phyloP scores from a whole-genome alignment of 345 rosid species.

The Gossypium thurberi region DNA sequence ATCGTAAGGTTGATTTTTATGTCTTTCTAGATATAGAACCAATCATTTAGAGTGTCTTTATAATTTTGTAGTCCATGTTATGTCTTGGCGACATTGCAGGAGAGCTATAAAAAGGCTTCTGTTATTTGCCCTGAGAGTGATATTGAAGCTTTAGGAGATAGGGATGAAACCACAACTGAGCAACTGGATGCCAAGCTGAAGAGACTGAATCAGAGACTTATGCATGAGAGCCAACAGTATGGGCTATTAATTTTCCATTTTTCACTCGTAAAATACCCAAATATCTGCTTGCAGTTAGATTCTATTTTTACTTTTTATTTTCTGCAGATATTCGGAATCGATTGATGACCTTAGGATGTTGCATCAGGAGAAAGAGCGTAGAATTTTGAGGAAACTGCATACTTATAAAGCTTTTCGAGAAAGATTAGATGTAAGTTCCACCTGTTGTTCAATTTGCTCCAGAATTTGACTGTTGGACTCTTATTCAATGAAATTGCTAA shows the following conservation, averaged over 20 bases:
- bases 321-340: constrained; percentile 75
- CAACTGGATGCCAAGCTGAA: constrained; percentile 68
- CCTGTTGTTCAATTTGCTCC: neutral
- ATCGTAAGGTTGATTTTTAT: constrained; percentile 44
- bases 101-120: constrained; percentile 77
- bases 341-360: constrained; percentile 74
- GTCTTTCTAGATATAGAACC: neutral
- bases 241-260: constrained; percentile 9
- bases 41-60: constrained; percentile 1
- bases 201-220: constrained; percentile 63
- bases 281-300: neutral
- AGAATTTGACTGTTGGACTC: neutral
- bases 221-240: constrained; percentile 69
- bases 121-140: constrained; percentile 88
- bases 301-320: constrained; percentile 8
- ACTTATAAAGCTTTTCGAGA: constrained; percentile 46
- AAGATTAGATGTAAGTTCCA: constrained; percentile 49
- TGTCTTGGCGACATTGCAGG: constrained; percentile 41
- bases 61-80: neutral
- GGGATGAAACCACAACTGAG: constrained; percentile 77
- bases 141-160: constrained; percentile 65
- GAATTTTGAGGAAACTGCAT: constrained; percentile 53
- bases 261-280: constrained; percentile 5
- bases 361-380: constrained; percentile 52
- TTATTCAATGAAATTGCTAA: neutral